phyloP scores from a whole-genome alignment of 2,329 filamentous ascomycete genomes.

The Fusarium sp. region DNA sequence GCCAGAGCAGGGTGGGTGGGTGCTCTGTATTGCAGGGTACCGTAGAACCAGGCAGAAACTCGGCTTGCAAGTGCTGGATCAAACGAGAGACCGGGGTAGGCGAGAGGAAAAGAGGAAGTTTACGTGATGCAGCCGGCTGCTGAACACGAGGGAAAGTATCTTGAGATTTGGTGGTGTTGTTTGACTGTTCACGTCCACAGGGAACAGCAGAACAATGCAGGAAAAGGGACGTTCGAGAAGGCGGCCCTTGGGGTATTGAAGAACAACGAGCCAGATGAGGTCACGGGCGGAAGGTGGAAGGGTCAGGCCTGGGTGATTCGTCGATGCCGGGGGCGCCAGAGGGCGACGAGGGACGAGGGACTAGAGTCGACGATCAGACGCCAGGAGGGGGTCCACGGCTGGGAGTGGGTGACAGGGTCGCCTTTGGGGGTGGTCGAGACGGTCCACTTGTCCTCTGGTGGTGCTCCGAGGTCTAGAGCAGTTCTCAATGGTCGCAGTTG shows the following conservation, averaged over 20 bases:
- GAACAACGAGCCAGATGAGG: constrained; percentile 48
- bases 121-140: constrained; percentile 51
- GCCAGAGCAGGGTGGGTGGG: constrained; percentile 46
- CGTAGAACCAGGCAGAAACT: constrained; percentile 48
- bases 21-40: constrained; percentile 45
- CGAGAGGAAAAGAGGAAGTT: constrained; percentile 33
- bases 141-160: constrained; percentile 48
- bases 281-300: constrained; percentile 47
- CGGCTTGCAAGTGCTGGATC: constrained; percentile 45
- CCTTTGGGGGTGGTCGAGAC: constrained; percentile 44
- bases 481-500: constrained; percentile 39
- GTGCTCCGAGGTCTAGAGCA: constrained; percentile 32
- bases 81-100: constrained; percentile 46
- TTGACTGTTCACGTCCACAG: constrained; percentile 49
- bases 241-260: constrained; percentile 46
- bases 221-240: constrained; percentile 38
- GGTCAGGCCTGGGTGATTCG: constrained; percentile 46
- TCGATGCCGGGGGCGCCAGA: constrained; percentile 34
- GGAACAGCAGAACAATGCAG: constrained; percentile 49
- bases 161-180: constrained; percentile 38
- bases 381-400: constrained; percentile 44
- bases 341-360: constrained; percentile 34
- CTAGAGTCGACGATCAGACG: constrained; percentile 49
- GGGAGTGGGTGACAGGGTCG: constrained; percentile 42
- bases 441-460: constrained; percentile 46